Evolutionary conservation across 441 rosid genomes (phyloP), one percentile per base, ranked within the genome.

Genomic region (Euphorbia corollata): DNA sequence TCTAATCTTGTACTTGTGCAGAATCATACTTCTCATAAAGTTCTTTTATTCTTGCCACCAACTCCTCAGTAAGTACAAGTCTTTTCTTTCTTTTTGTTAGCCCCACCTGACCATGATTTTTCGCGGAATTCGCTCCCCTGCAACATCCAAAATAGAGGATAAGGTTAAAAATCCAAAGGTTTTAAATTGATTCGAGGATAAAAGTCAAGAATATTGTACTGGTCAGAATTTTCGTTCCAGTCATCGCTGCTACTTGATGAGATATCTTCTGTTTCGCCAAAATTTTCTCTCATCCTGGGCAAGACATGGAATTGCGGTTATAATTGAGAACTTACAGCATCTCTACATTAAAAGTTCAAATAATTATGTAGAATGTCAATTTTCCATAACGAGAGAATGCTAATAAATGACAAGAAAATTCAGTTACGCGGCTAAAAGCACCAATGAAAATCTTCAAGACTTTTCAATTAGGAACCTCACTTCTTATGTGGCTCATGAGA

Each of bases 1-100:
- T 39, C 12, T 18, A 69, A 24, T 41, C 63, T 54, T 24, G 47
- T 27, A 70, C 32, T 32, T 45, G 57, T 27, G 23, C 54, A 67
- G 41, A 71, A 65, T 59, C 45, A 43, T 82, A 94, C 99, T 77
- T 83, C 53, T 87, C 88, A 58, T 86, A 85, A 43, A 95, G 88
- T 64, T 87, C 90, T 77, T 75, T 86, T 73, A 95, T 78, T 77
- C 80, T 78, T 47, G 61, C 72, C 76, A 85, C 92, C 87, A 85
- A 64, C 57, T 83, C 97, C 70, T 83, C 80, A 69, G 76, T 84
- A 48, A 87, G 79, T 67, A 87, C 75, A 64, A 85, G 80, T 78
- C 86, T 86, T 79, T 81, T 83, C 76, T 81, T 94, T 79, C 87
- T 84, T 80, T 74, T 78, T 65, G 82, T 56, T 27, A 27, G 32